A percentile compares a stretch with the other conserved stretches of the same genome.
These are phyloP conservation scores for Sclerotinia subarctica DNA, from an alignment of 2,329 filamentous ascomycete species.

Conservation along the genomic window DNA sequence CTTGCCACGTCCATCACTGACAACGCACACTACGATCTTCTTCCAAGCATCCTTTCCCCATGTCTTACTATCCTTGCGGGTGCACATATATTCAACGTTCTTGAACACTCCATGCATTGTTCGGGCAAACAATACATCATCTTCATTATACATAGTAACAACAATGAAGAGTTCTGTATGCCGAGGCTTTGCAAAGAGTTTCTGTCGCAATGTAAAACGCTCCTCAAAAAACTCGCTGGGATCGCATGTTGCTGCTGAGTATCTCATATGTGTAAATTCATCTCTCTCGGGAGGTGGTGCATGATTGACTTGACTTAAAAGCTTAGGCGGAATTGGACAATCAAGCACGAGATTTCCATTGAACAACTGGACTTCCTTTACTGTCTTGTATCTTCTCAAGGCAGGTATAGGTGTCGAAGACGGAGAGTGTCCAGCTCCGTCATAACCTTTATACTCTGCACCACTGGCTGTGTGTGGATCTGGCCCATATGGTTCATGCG, in stretches of 20 bases:
- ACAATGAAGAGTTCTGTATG: constrained; percentile 97
- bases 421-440: constrained; percentile 41
- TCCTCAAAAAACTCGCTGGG: constrained; percentile 87
- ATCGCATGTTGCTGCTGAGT: constrained; percentile 91
- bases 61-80: constrained; percentile 82
- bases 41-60: constrained; percentile 99
- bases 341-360: constrained; percentile 95
- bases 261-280: constrained; percentile 88
- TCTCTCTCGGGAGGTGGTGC: constrained; percentile 67
- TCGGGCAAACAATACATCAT: constrained; percentile 92
- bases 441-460: constrained; percentile 45
- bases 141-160: constrained; percentile 98
- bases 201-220: constrained; percentile 90
- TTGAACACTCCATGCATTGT: constrained; percentile 99
- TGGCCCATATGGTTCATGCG: constrained; percentile 51
- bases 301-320: constrained; percentile 57
- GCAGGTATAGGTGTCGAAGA: constrained; percentile 54
- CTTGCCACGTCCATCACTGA: constrained; percentile 89
- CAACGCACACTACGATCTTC: constrained; percentile 97
- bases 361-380: constrained; percentile 97
- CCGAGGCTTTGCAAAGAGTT: constrained; percentile 75
- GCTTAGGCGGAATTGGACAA: constrained; percentile 85
- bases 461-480: constrained; percentile 48
- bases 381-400: constrained; percentile 93
- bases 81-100: constrained; percentile 96